A percentile compares a stretch with the other conserved stretches of the same genome.
Evolutionary conservation across 352 stramenopile genomes (phyloP).

Genomic region (Phytophthora brassicae): DNA sequence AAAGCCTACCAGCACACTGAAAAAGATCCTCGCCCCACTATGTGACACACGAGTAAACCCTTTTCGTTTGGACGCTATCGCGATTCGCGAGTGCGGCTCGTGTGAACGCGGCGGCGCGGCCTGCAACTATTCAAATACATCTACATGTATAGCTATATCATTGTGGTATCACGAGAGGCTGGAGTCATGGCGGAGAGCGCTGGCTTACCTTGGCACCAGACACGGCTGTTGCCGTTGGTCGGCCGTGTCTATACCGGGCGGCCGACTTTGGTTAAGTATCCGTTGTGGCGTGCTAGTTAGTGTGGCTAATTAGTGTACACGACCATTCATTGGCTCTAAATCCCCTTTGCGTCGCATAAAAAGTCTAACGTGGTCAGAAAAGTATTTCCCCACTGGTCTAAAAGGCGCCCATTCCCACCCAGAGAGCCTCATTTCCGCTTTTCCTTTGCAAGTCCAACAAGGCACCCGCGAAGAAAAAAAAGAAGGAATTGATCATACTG

Average conservation of each 20-base stretch:
- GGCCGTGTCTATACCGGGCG: constrained; percentile 7
- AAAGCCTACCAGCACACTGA: constrained; percentile 6
- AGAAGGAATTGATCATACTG: constrained; percentile 28
- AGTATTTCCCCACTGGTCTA: constrained; percentile 13
- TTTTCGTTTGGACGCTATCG: not conserved
- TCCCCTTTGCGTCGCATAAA: constrained; percentile 3
- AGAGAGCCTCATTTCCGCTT: constrained; percentile 39
- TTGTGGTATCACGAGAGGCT: too few species aligned
- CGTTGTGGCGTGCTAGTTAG: constrained; percentile 17
- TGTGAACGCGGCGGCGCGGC: not conserved
- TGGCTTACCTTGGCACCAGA: too few species aligned
- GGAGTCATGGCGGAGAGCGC: not conserved
- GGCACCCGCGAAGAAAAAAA: constrained; percentile 21
- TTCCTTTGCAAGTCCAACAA: constrained; percentile 9
- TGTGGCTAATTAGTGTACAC: not conserved
- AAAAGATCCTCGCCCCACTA: constrained; percentile 3
- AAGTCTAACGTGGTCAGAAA: constrained; percentile 9
- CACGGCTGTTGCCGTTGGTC: constrained; percentile 1
- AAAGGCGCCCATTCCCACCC: constrained; percentile 5
- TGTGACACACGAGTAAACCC: constrained; percentile 4
- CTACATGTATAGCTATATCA: too few species aligned
- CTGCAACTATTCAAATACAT: too few species aligned
- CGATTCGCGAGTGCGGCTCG: too few species aligned
- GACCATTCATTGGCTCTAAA: constrained; percentile 18
- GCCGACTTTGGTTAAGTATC: constrained; percentile 20